Conservation (phyloP, 2,329 filamentous ascomycete genomes). For the Colletotrichum simmondsii region DNA sequence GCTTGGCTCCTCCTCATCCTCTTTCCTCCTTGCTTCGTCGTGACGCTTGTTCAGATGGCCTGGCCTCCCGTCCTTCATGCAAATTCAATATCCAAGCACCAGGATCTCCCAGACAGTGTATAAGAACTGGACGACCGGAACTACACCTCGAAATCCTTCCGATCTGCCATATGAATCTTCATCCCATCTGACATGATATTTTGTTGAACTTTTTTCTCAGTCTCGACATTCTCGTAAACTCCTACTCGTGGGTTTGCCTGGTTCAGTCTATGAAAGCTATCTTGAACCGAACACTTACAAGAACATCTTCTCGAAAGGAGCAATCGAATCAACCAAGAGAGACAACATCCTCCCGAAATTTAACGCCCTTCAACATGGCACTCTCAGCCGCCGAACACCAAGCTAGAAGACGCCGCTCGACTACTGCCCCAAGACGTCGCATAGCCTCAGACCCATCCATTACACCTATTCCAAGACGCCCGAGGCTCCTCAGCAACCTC, state of each 20-base stretch:
- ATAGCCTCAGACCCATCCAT: background rate
- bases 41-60: background rate
- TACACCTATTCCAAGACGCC: background rate
- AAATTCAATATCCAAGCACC: background rate
- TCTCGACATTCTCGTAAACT: background rate
- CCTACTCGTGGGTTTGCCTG: background rate
- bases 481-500: background rate
- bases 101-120: background rate
- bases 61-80: background rate
- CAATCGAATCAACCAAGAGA: background rate
- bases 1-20: background rate
- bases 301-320: background rate
- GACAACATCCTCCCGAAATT: background rate
- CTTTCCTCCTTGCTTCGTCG: slow-evolving; percentile 11
- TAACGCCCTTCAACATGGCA: background rate
- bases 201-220: background rate
- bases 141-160: background rate
- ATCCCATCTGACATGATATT: no score
- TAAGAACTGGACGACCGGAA: background rate
- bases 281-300: background rate
- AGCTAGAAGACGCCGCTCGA: background rate
- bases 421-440: background rate
- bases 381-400: background rate
- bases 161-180: background rate
- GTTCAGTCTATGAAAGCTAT: background rate